phyloP scores from a whole-genome alignment of 495 filamentous ascomycete genomes.

The Astrocystis sublimbata region DNA sequence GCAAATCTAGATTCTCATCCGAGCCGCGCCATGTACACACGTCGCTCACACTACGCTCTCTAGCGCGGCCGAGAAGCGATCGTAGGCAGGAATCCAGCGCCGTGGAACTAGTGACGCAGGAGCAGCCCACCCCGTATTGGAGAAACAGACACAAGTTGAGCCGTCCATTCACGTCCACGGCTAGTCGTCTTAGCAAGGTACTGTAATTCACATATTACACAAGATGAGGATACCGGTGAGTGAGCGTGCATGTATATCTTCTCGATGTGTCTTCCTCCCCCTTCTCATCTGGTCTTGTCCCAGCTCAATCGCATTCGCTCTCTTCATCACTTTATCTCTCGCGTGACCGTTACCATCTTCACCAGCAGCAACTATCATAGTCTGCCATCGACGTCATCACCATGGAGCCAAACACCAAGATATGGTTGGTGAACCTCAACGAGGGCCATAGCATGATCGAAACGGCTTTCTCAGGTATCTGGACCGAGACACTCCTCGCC shows the following conservation, averaged over 20 bases:
- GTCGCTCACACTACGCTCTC: too few species aligned
- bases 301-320: background rate
- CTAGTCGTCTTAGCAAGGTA: background rate
- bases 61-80: background rate
- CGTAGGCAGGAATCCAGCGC: background rate
- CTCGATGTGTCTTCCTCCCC: background rate
- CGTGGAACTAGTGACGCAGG: conserved; percentile 10
- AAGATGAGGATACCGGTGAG: background rate
- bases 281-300: background rate
- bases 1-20: background rate
- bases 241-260: background rate
- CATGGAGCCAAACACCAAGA: background rate
- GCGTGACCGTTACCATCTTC: background rate
- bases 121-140: background rate
- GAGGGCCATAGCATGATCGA: conserved; percentile 15
- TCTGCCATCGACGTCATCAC: background rate
- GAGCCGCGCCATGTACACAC: background rate
- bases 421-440: conserved; percentile 6
- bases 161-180: background rate
- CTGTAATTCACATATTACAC: background rate
- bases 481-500: background rate
- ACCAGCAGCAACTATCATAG: background rate
- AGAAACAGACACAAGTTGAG: background rate
- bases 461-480: background rate
- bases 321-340: background rate